Evolutionary conservation across 2,329 filamentous ascomycete species (phyloP).

Genomic region (Trichoderma atroviride): DNA sequence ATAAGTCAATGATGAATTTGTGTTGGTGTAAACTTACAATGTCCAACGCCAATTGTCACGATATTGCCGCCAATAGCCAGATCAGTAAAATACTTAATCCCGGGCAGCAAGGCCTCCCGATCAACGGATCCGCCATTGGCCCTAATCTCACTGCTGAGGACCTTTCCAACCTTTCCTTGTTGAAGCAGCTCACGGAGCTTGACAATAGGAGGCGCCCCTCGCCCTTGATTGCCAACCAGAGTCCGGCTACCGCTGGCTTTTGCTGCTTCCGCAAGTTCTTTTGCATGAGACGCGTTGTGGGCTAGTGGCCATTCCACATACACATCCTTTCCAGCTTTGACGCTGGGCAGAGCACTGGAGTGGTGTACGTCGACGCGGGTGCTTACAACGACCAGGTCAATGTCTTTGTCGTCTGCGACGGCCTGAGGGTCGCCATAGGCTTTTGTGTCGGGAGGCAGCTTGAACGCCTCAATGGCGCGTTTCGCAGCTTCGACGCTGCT

Average conservation of each 20-base stretch:
- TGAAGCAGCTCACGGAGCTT: constrained; percentile 51
- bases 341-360: constrained; percentile 47
- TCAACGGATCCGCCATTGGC: constrained; percentile 43
- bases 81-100: constrained; percentile 53
- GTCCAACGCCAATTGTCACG: constrained; percentile 47
- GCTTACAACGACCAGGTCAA: constrained; percentile 59
- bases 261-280: constrained; percentile 45
- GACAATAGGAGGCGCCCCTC: constrained; percentile 46
- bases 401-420: constrained; percentile 51
- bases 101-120: constrained; percentile 38
- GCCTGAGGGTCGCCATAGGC: constrained; percentile 54
- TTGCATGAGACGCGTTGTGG: constrained; percentile 44
- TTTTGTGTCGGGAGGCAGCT: constrained; percentile 45
- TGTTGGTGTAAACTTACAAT: constrained; percentile 39
- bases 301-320: constrained; percentile 64
- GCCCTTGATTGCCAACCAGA: constrained; percentile 56
- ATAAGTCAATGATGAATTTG: neutral
- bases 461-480: constrained; percentile 47
- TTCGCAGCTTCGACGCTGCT: constrained; percentile 49
- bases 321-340: constrained; percentile 55
- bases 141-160: constrained; percentile 54
- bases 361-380: constrained; percentile 59
- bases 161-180: constrained; percentile 51
- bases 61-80: constrained; percentile 51
- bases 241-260: constrained; percentile 39